Percentiles rank a stretch among this genome's conserved stretches.
Conservation (phyloP, 441 rosid genomes). For the Biscutella auriculata region DNA sequence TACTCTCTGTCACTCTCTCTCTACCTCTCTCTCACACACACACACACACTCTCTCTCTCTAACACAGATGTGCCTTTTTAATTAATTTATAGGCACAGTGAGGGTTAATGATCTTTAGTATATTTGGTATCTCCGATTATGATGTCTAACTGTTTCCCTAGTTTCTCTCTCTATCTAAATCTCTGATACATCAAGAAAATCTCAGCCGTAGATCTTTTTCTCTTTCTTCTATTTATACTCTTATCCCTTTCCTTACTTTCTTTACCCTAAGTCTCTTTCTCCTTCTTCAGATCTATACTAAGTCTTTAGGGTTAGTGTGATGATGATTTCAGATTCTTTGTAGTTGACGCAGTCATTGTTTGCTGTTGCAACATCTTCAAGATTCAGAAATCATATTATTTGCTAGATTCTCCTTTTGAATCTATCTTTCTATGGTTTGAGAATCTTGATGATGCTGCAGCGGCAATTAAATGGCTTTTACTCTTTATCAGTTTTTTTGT, state of each 20-base stretch:
- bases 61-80: no score
- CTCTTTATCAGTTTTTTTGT: neutral
- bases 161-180: conserved; percentile 14
- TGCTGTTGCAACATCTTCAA: conserved; percentile 28
- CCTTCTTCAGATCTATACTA: conserved; percentile 14
- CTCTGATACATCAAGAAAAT: conserved; percentile 23
- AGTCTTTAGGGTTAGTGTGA: conserved; percentile 3
- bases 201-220: conserved; percentile 29
- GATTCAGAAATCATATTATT: conserved; percentile 36
- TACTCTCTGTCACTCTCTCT: no score
- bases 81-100: no score
- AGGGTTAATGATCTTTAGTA: conserved; percentile 37
- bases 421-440: conserved; percentile 32
- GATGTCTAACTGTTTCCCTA: conserved; percentile 63
- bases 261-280: conserved; percentile 7
- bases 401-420: conserved; percentile 21
- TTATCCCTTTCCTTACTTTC: conserved; percentile 12
- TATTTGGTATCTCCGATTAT: conserved; percentile 55
- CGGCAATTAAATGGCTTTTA: conserved; percentile 64
- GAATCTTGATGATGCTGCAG: conserved; percentile 99
- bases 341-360: conserved; percentile 12
- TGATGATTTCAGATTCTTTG: no score
- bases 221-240: conserved; percentile 29
- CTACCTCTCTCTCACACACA: no score
- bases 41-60: no score